phyloP scores from a whole-genome alignment of 2,329 filamentous ascomycete species.

The Fusarium albidum region DNA sequence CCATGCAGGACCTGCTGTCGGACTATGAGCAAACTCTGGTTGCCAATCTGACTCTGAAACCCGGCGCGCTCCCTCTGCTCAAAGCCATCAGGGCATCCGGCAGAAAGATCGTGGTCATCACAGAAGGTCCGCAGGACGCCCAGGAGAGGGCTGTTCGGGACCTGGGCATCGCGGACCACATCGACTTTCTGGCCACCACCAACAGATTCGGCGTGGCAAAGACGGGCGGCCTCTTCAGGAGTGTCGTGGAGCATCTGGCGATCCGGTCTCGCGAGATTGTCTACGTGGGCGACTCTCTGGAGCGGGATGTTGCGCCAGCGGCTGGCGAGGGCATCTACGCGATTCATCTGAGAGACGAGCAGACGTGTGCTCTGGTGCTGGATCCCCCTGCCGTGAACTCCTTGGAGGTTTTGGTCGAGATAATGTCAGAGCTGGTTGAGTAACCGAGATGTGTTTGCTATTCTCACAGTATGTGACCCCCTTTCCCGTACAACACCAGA shows the following conservation, averaged over 20 bases:
- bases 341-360: conserved; percentile 37
- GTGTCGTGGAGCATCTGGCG: conserved; percentile 38
- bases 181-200: conserved; percentile 45
- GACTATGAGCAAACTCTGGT: conserved; percentile 44
- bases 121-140: conserved; percentile 57
- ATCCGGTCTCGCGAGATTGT: conserved; percentile 39
- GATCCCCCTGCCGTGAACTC: conserved; percentile 24
- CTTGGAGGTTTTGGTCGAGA: conserved; percentile 17
- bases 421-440: too few relatives aligned
- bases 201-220: conserved; percentile 43
- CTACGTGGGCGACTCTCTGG: conserved; percentile 42
- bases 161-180: conserved; percentile 33
- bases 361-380: conserved; percentile 5
- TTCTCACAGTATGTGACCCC: too few relatives aligned
- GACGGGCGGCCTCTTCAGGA: conserved; percentile 38
- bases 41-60: conserved; percentile 45
- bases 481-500: neutral
- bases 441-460: too few relatives aligned
- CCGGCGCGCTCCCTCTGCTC: conserved; percentile 47
- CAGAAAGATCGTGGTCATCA: conserved; percentile 54
- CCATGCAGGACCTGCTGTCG: conserved; percentile 32
- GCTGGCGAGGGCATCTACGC: conserved; percentile 38
- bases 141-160: conserved; percentile 51
- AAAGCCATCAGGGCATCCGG: conserved; percentile 42
- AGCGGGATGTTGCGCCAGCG: conserved; percentile 42